A percentile compares a stretch with the other conserved stretches of the same genome.
phyloP scores from a whole-genome alignment of 2,329 filamentous ascomycete genomes.

The Zasmidium citrigriseum region DNA sequence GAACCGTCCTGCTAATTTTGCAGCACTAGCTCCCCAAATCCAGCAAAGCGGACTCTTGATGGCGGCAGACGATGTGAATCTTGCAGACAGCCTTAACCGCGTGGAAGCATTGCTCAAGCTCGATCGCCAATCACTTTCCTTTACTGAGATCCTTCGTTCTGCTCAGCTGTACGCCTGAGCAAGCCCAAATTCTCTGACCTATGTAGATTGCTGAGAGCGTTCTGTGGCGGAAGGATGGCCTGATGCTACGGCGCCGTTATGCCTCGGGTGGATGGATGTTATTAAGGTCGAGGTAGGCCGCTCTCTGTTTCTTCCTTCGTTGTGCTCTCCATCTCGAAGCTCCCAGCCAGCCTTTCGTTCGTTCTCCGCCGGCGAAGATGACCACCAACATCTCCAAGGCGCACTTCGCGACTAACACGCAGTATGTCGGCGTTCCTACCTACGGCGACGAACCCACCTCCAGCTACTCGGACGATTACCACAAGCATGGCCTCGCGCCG shows the following conservation, averaged over 20 bases:
- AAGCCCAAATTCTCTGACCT: neutral
- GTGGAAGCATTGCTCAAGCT: neutral
- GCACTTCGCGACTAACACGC: neutral
- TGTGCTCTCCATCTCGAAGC: neutral
- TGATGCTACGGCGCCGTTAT: neutral
- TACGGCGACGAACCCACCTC: neutral
- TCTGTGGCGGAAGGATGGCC: neutral
- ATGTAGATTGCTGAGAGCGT: neutral
- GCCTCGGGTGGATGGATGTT: neutral
- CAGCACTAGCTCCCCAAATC: neutral
- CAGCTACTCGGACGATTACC: neutral
- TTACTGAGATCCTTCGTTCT: neutral
- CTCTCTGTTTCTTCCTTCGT: neutral
- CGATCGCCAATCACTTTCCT: neutral
- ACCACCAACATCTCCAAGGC: neutral
- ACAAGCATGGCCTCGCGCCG: neutral
- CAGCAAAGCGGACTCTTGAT: neutral
- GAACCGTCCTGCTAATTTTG: neutral
- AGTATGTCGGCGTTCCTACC: neutral
- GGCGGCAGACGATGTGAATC: neutral
- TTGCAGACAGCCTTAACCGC: neutral
- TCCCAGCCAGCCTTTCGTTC: neutral
- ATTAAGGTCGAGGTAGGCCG: neutral
- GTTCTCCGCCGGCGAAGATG: neutral
- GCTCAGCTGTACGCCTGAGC: neutral